Base-by-base conservation (phyloP, 2,329 filamentous ascomycete species). In the Neonectria neomacrospora region DNA sequence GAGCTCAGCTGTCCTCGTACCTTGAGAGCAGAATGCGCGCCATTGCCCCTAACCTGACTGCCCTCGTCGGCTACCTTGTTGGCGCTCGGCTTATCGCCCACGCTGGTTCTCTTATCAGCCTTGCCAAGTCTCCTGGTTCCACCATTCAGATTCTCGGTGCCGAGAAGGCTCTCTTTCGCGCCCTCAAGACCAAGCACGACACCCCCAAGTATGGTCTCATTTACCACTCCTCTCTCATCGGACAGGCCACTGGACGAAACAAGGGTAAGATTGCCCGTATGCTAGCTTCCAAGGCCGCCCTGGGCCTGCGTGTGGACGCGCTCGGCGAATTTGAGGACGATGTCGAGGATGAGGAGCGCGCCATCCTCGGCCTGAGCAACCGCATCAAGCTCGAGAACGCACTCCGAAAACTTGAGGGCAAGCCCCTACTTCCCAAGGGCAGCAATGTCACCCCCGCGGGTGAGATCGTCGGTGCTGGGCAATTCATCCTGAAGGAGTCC, bases 191-290 rank as follows among this genome's bases (percentile, higher is more conserved):
- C 53, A 98, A 99, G 87, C 95, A 98, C 80, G 94, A 97, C 77
- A 99, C 96, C 41, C 96, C 96, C 77, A 99, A 98, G 82, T 99
- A 98, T 75, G 96, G 96, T 86, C 86, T 97, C 69, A 93, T 96
- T 78, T 96, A 96, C 82, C 92, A 97, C 80, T 91, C 92, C 52
- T 96, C 93, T 28, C 88, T 99, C 48, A 96, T 99, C 69, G 96
- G 96, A 47, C 96, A 99, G 83, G 96, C 96, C 30, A 97, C 93
- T 20, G 96, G 96, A 75, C 95, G 93, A 85, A 98, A 98, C 86
- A 99, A 99, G 90, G 96, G 96, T 74, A 99, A 99, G 86, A 97
- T 99, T 76, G 96, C 96, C 44, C 93, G 96, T 86, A 94, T 97
- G 85, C 87, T 99, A 65, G 92, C 96, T 52, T 91, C 95, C 71